phyloP scores from a whole-genome alignment of 225 moss, liverwort and hornwort genomes.

The Neckera pumila region DNA sequence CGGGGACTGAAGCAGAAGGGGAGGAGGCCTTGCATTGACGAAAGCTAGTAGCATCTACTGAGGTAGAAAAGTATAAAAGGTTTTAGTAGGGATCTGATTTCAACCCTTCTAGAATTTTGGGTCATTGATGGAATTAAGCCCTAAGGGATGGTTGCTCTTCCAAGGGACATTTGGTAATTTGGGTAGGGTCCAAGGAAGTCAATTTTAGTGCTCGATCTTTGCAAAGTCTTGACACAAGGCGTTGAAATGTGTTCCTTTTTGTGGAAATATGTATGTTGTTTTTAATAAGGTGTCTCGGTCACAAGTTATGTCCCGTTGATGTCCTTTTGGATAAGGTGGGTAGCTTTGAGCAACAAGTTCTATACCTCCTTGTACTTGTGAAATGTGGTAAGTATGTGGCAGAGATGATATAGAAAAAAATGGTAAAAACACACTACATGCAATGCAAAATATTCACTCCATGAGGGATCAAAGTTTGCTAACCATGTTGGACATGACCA shows the following conservation, averaged over 20 bases:
- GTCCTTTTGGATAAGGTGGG: neutral
- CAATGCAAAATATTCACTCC: neutral
- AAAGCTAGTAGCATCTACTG: neutral
- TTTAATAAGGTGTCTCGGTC: rapidly evolving
- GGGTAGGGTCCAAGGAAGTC: neutral
- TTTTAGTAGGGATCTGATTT: neutral
- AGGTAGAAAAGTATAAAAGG: too few species aligned
- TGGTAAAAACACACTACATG: rapidly evolving
- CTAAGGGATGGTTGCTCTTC: neutral
- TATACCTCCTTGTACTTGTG: neutral
- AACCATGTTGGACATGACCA: neutral
- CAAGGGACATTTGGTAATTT: neutral
- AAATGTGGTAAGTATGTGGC: neutral
- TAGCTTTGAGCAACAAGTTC: neutral
- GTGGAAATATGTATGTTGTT: neutral
- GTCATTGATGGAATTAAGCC: rapidly evolving
- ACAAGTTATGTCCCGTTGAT: neutral
- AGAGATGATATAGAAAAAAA: neutral
- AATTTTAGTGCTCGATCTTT: neutral
- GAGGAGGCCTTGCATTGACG: neutral
- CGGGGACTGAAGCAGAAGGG: too few species aligned
- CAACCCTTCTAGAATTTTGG: neutral
- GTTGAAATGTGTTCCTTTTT: rapidly evolving
- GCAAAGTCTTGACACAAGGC: neutral
- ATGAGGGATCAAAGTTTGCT: neutral